Evolutionary conservation across 1,139 yeast species (phyloP).

Genomic region (Scheffersomyces quercinus): DNA sequence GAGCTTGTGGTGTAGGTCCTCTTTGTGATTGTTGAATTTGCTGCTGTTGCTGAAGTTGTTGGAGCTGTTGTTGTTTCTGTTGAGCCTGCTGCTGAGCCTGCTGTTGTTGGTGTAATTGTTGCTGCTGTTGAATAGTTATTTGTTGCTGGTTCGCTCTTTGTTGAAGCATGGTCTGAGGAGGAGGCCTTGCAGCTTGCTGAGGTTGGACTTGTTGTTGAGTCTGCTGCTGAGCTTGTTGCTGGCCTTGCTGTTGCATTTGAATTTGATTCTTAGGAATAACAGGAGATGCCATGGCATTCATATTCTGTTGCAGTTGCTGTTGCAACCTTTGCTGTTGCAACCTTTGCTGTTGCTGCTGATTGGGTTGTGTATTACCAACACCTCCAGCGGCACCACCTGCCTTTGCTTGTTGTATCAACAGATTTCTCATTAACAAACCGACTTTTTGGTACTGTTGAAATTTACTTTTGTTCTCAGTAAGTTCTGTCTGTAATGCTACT

Average conservation of each 20-base stretch:
- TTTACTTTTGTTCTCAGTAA: slow-evolving; percentile 35
- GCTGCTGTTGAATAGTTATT: slow-evolving; percentile 22
- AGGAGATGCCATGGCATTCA: slow-evolving; percentile 4
- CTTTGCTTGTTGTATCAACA: slow-evolving; percentile 33
- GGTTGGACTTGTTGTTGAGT: slow-evolving; percentile 3
- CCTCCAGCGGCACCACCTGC: slow-evolving; percentile 8
- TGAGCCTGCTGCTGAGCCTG: slow-evolving; percentile 15
- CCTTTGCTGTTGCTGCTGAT: slow-evolving; percentile 18
- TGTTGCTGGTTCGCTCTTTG: slow-evolving; percentile 8
- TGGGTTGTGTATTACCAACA: background rate
- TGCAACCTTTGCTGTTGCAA: slow-evolving; percentile 11
- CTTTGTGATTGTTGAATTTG: slow-evolving; percentile 11
- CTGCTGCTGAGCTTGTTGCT: slow-evolving; percentile 1
- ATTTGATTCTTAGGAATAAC: slow-evolving; percentile 3
- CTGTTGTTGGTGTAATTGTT: slow-evolving; percentile 17
- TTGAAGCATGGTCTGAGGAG: slow-evolving; percentile 10
- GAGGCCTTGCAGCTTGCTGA: slow-evolving; percentile 7
- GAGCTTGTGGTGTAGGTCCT: too few species aligned
- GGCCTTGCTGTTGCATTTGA: slow-evolving; percentile 7
- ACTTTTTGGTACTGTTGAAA: slow-evolving; percentile 39
- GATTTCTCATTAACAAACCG: slow-evolving; percentile 41
- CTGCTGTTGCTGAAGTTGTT: slow-evolving; percentile 10
- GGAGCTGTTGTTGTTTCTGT: slow-evolving; percentile 7
- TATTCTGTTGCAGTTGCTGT: slow-evolving; percentile 2
- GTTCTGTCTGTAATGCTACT: slow-evolving; percentile 35